Evolutionary conservation across 2,329 filamentous ascomycete species (phyloP).

Genomic region (Orbilia brochopaga): DNA sequence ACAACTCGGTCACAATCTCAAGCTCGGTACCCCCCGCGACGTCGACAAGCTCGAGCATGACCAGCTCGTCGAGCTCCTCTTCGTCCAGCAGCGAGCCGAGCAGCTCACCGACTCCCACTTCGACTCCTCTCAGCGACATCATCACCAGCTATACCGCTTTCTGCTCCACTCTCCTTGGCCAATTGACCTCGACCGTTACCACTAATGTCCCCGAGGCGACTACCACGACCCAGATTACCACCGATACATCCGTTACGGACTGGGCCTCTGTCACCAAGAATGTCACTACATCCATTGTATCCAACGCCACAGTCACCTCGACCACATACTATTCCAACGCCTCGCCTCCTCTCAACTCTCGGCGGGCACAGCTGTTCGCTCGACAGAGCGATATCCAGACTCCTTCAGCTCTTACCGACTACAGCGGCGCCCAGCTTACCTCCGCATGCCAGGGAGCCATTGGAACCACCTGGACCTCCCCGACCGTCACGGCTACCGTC

Average conservation of each 20-base stretch:
- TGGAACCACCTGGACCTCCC: neutral
- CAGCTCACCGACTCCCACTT: neutral
- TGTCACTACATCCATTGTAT: neutral
- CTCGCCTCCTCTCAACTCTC: neutral
- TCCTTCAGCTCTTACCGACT: neutral
- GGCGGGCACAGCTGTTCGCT: neutral
- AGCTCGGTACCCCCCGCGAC: no score
- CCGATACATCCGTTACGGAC: neutral
- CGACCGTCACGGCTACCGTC: neutral
- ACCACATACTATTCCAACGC: neutral
- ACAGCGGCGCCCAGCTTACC: neutral
- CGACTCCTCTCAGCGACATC: neutral
- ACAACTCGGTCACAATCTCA: no score
- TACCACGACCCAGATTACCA: neutral
- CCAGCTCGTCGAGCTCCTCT: neutral
- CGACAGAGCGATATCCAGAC: neutral
- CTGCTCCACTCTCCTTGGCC: constrained; percentile 1
- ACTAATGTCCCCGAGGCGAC: neutral
- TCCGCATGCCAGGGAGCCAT: constrained; percentile 2
- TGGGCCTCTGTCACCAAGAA: neutral
- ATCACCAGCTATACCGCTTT: neutral
- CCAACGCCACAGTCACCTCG: neutral
- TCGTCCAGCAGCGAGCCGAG: neutral
- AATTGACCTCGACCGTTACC: neutral
- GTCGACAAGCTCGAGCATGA: neutral